phyloP scores from a whole-genome alignment of 768 basidiomycete species.

The Tricholoma furcatifolium region DNA sequence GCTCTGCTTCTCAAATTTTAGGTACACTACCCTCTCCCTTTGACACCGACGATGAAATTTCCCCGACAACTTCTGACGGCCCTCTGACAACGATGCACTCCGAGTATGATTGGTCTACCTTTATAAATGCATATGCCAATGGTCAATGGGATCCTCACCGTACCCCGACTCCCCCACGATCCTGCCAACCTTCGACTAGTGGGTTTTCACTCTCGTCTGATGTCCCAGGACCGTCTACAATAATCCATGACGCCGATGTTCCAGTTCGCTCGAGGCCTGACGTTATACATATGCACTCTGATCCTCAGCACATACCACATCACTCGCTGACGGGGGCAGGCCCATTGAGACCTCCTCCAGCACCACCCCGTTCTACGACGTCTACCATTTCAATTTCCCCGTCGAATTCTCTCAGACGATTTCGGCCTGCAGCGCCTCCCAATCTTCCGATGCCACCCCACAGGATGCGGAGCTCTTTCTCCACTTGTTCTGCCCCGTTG shows the following conservation, averaged over 20 bases:
- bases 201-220: slow-evolving; percentile 9
- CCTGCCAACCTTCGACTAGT: slow-evolving; percentile 12
- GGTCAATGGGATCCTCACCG: slow-evolving; percentile 81
- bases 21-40: slow-evolving; percentile 22
- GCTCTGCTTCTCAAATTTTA: slow-evolving; percentile 4
- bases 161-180: slow-evolving; percentile 58
- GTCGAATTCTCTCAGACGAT: slow-evolving; percentile 9
- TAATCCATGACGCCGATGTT: neutral
- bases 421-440: slow-evolving; percentile 15
- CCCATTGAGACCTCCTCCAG: slow-evolving; percentile 2
- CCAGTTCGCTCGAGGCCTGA: neutral
- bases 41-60: slow-evolving; percentile 8
- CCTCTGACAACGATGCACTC: slow-evolving; percentile 13
- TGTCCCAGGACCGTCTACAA: neutral
- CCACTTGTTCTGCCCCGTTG: slow-evolving; percentile 18
- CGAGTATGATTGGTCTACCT: slow-evolving; percentile 68
- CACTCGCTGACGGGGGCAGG: neutral
- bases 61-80: neutral
- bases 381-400: slow-evolving; percentile 15
- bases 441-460: slow-evolving; percentile 17
- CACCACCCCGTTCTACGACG: slow-evolving; percentile 7
- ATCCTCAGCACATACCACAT: neutral
- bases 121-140: slow-evolving; percentile 71
- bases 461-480: slow-evolving; percentile 22
- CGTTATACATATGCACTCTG: neutral